phyloP scores from a whole-genome alignment of 352 stramenopile genomes.

The Aphanomyces stellatus region DNA sequence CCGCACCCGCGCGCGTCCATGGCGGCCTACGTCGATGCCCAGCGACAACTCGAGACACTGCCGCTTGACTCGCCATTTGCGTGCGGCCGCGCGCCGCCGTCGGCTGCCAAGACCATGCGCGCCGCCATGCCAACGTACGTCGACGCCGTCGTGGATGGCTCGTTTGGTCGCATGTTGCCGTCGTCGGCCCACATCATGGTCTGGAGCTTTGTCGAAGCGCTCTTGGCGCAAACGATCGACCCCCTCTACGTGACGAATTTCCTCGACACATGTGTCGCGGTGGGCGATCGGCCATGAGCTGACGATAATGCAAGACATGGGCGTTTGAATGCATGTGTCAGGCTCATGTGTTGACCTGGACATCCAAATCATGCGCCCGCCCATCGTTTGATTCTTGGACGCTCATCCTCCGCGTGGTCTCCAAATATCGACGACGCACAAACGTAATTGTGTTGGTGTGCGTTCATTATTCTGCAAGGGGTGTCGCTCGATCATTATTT shows the following conservation, averaged over 20 bases:
- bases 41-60: neutral
- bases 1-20: neutral
- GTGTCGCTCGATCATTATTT: too few relatives aligned
- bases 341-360: too few relatives aligned
- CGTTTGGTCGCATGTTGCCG: slow-evolving; percentile 1
- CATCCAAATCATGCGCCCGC: too few relatives aligned
- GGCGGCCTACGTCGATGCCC: neutral
- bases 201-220: slow-evolving; percentile 5
- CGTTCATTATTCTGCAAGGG: too few relatives aligned
- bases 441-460: too few relatives aligned
- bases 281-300: too few relatives aligned
- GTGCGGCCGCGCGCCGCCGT: neutral
- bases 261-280: neutral
- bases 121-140: neutral
- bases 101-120: neutral
- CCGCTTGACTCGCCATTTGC: too few relatives aligned
- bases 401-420: too few relatives aligned
- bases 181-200: neutral
- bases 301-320: too few relatives aligned
- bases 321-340: too few relatives aligned
- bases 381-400: too few relatives aligned
- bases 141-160: neutral
- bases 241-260: neutral
- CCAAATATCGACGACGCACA: too few relatives aligned
- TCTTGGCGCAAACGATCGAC: neutral